A percentile compares a stretch with the other conserved stretches of the same genome.
Conservation (phyloP, 805 yeast species). For the Cyberlindnera japonica region DNA sequence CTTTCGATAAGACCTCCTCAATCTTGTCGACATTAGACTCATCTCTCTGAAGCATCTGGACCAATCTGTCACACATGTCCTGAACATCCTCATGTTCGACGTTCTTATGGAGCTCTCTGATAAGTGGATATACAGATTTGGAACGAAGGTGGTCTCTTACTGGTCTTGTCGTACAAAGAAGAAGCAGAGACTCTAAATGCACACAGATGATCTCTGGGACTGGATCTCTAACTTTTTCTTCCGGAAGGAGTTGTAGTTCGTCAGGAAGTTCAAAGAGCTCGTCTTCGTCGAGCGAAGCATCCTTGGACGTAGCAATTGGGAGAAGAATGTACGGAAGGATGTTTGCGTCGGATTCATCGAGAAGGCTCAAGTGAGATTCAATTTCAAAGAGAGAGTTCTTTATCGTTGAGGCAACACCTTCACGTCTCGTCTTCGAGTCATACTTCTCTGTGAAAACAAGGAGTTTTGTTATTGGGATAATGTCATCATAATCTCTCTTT, state of each 20-base stretch:
- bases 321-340: slow-evolving; percentile 75
- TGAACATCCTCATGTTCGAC: slow-evolving; percentile 44
- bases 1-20: slow-evolving; percentile 49
- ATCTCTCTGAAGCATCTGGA: slow-evolving; percentile 90
- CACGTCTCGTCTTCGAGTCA: slow-evolving; percentile 76
- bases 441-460: slow-evolving; percentile 80
- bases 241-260: slow-evolving; percentile 74
- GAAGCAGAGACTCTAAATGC: slow-evolving; percentile 75
- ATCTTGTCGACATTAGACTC: slow-evolving; percentile 50
- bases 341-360: slow-evolving; percentile 61
- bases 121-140: slow-evolving; percentile 80
- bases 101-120: slow-evolving; percentile 80
- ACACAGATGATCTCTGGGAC: slow-evolving; percentile 57
- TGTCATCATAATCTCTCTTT: slow-evolving; percentile 66
- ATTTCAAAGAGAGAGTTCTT: slow-evolving; percentile 86
- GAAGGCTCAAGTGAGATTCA: slow-evolving; percentile 55
- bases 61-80: slow-evolving; percentile 78
- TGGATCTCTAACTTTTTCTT: slow-evolving; percentile 76
- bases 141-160: slow-evolving; percentile 75
- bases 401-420: slow-evolving; percentile 89
- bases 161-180: slow-evolving; percentile 70
- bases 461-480: slow-evolving; percentile 77
- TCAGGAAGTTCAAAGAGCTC: slow-evolving; percentile 87
- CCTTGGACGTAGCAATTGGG: slow-evolving; percentile 77
- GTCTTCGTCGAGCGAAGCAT: slow-evolving; percentile 68